Base-by-base conservation (phyloP, 1,284 basidiomycete genomes). In the Gomphus bonarii region DNA sequence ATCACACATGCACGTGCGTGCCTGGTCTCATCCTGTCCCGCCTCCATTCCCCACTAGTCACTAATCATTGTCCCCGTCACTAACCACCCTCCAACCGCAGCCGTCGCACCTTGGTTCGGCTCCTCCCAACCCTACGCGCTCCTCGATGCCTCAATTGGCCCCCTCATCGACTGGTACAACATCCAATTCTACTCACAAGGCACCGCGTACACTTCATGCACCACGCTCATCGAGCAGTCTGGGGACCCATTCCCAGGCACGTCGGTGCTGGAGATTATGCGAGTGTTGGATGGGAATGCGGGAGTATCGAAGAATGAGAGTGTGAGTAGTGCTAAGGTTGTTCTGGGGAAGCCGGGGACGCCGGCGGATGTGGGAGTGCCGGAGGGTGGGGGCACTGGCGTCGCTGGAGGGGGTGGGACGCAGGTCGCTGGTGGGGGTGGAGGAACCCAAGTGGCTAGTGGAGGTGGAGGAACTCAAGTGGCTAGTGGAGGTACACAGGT, bases 171-270 rank as follows among this genome's bases (percentile, higher is more conserved):
- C 58, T 67, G 57, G 53, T 60, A 60, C 57, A 60, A 60, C 60
- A 58, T 72, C 47, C 72, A 73, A 63, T 71, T 70, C 64, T 73
- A 72, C 63, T 72, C 72, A 58, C 70, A 72, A 49, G 69, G 66
- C 30, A 61, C 67, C 55, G 56, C 43, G 30, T 66, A 64, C 62
- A 59, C 60, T 14, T 57, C 52, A 11, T 65, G 58, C 51, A 63
- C 31, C 58, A 48, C 54, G 16, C 61, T 66, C 14, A 59, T 66
- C 25, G 62, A 59, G 58, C 58, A 63, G 47, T 52, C 61, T 1
- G 55, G 56, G 30, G 46, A 55, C 44, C 36, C 56, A 16, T 67
- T 62, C 58, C 63, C 64, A 1, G 44, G 61, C n/a, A 65, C 66
- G 3, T 58, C 59, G 14, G 30, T 68, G 4, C 63, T 65, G 42